These are phyloP conservation scores for Hanseniaspora mollemarum DNA, from an alignment of 805 yeast species.

Conservation along the genomic window DNA sequence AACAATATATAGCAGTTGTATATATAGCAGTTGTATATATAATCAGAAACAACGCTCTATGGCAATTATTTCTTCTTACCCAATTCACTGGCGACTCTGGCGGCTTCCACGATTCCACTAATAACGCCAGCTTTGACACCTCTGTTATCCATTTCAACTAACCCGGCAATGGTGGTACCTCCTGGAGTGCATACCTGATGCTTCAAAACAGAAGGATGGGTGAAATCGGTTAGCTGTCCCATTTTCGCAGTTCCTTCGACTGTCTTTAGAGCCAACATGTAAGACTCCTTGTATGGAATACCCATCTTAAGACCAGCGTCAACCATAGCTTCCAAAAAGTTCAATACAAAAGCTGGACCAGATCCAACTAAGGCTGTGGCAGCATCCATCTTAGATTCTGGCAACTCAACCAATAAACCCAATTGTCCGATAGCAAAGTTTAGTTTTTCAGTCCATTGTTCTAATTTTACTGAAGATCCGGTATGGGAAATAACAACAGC, in stretches of 20 bases:
- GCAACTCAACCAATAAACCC: conserved; percentile 39
- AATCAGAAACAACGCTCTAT: no score
- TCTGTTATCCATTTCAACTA: conserved; percentile 81
- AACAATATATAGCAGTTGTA: no score
- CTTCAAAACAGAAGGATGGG: conserved; percentile 80
- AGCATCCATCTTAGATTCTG: conserved; percentile 91
- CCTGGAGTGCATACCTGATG: conserved; percentile 93
- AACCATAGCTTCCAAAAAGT: conserved; percentile 80
- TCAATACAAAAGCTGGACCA: conserved; percentile 86
- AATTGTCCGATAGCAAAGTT: conserved; percentile 10
- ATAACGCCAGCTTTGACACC: conserved; percentile 82
- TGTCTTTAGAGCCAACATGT: conserved; percentile 82
- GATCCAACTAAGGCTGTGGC: conserved; percentile 93
- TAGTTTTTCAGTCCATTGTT: conserved; percentile 28
- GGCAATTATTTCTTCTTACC: conserved; percentile 37
- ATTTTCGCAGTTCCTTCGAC: conserved; percentile 88
- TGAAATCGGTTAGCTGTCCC: conserved; percentile 61
- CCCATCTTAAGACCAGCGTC: conserved; percentile 96
- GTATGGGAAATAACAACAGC: conserved; percentile 86
- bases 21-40: no score
- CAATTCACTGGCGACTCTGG: conserved; percentile 56
- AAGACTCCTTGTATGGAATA: conserved; percentile 71
- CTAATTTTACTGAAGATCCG: conserved; percentile 35
- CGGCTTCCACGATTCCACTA: conserved; percentile 82
- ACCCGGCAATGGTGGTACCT: conserved; percentile 94